phyloP scores from a whole-genome alignment of 176 grass and related monocot species.

The Ampelocalamus luodianensis region DNA sequence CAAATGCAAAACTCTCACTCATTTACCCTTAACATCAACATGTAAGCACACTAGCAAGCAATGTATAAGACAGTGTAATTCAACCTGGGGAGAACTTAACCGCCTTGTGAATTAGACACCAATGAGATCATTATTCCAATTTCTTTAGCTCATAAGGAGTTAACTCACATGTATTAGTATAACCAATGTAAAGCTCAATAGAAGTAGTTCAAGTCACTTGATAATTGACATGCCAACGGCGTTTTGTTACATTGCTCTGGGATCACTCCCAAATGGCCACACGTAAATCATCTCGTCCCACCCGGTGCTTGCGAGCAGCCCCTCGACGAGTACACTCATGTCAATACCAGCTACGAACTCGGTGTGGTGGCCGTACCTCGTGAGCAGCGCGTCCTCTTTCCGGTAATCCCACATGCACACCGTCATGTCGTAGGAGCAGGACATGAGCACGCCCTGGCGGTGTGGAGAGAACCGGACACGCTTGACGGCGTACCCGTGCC shows the following conservation, averaged over 20 bases:
- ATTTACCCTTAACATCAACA: not conserved
- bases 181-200: constrained; percentile 31
- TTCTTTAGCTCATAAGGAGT: constrained; percentile 26
- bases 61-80: not conserved
- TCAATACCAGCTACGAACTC: constrained; percentile 79
- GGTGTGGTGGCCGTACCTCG: constrained; percentile 70
- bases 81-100: not conserved
- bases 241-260: constrained; percentile 48
- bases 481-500: constrained; percentile 75
- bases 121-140: constrained; percentile 31
- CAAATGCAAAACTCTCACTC: not conserved
- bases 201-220: constrained; percentile 25
- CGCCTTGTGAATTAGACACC: not conserved
- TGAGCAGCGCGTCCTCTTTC: constrained; percentile 63
- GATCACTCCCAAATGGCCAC: constrained; percentile 77
- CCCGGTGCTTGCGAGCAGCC: constrained; percentile 72
- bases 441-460: constrained; percentile 68
- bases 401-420: constrained; percentile 90
- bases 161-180: constrained; percentile 35
- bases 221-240: not conserved
- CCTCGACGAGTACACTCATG: constrained; percentile 78
- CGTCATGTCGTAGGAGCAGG: constrained; percentile 91
- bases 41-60: not conserved
- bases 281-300: constrained; percentile 84
- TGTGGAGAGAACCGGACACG: constrained; percentile 80